A percentile compares a stretch with the other conserved stretches of the same genome.
Evolutionary conservation across 805 yeast species (phyloP).

Genomic region (Helenozyma rhizophorensis): DNA sequence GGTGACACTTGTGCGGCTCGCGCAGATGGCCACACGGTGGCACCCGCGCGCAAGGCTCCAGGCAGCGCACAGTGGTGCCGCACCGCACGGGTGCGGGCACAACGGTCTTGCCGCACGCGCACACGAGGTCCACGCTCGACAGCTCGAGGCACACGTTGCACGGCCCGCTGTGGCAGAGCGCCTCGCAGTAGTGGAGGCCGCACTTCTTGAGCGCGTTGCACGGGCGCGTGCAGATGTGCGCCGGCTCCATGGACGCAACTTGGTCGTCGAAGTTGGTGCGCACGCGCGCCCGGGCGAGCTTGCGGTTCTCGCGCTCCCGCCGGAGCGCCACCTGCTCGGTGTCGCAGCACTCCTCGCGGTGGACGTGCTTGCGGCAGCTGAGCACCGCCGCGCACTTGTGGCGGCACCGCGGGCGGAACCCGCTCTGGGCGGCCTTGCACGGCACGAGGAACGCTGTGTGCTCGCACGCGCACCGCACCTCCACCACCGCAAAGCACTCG

Average conservation of each 20-base stretch:
- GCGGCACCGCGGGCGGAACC: slow-evolving; percentile 55
- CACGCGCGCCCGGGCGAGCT: slow-evolving; percentile 44
- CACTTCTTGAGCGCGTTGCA: slow-evolving; percentile 65
- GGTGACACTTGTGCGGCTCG: slow-evolving; percentile 74
- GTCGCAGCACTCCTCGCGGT: slow-evolving; percentile 64
- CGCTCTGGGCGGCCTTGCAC: slow-evolving; percentile 52
- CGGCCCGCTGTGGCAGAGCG: slow-evolving; percentile 74
- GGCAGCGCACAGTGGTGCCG: slow-evolving; percentile 65
- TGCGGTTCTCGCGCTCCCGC: slow-evolving; percentile 51
- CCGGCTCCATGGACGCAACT: slow-evolving; percentile 59
- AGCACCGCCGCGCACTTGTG: slow-evolving; percentile 70
- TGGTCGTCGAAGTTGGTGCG: slow-evolving; percentile 41
- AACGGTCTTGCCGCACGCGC: slow-evolving; percentile 77
- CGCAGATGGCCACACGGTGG: slow-evolving; percentile 67
- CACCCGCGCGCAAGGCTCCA: slow-evolving; percentile 56
- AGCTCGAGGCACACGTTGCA: slow-evolving; percentile 81
- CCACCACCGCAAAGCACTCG: slow-evolving; percentile 53
- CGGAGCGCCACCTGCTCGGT: slow-evolving; percentile 57
- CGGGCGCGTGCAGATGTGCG: slow-evolving; percentile 64
- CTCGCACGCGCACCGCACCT: slow-evolving; percentile 60
- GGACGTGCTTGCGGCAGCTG: slow-evolving; percentile 79
- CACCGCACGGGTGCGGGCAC: slow-evolving; percentile 82
- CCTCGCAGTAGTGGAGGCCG: slow-evolving; percentile 58
- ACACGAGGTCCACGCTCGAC: slow-evolving; percentile 69
- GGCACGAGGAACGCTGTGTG: slow-evolving; percentile 55